phyloP scores from a whole-genome alignment of 1,284 basidiomycete genomes.

The Heliocybe sulcata region DNA sequence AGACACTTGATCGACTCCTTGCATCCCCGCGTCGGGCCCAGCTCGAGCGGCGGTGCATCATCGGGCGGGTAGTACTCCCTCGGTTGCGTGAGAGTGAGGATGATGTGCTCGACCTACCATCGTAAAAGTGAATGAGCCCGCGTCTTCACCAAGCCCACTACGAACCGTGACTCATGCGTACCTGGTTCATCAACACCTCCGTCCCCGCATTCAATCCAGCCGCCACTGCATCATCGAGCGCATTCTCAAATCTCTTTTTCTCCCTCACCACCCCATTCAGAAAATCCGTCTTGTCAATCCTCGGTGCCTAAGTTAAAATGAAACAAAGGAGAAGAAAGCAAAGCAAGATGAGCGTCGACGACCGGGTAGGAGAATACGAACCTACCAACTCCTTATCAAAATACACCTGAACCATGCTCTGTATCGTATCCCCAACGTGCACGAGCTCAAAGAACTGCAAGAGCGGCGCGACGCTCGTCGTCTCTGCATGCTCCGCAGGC shows the following conservation, averaged over 20 bases:
- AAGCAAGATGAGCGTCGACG: too few species aligned
- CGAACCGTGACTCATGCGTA: too few species aligned
- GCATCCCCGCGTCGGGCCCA: conserved; percentile 85
- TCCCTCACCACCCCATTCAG: conserved; percentile 90
- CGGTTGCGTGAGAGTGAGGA: conserved; percentile 75
- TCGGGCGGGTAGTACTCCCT: conserved; percentile 89
- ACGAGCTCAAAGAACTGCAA: conserved; percentile 98
- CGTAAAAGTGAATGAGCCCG: too few species aligned
- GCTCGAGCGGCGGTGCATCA: conserved; percentile 56
- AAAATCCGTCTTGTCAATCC: conserved; percentile 92
- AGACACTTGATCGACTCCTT: conserved; percentile 81
- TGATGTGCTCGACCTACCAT: conserved; percentile 96
- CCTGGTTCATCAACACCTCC: conserved; percentile 94
- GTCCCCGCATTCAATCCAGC: conserved; percentile 91
- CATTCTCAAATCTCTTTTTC: conserved; percentile 93
- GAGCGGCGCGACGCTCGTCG: conserved; percentile 80
- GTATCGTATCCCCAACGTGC: conserved; percentile 95
- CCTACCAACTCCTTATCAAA: conserved; percentile 90
- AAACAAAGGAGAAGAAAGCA: conserved; percentile 8
- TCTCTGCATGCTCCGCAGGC: conserved; percentile 76
- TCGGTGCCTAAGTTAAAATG: conserved; percentile 46
- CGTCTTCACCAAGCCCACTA: too few species aligned
- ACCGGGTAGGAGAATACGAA: too few species aligned
- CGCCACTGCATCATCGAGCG: conserved; percentile 90
- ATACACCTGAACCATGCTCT: conserved; percentile 96